Evolutionary conservation across 1,139 yeast species (phyloP).

Genomic region (Spencermartinsiella ligniputridi): DNA sequence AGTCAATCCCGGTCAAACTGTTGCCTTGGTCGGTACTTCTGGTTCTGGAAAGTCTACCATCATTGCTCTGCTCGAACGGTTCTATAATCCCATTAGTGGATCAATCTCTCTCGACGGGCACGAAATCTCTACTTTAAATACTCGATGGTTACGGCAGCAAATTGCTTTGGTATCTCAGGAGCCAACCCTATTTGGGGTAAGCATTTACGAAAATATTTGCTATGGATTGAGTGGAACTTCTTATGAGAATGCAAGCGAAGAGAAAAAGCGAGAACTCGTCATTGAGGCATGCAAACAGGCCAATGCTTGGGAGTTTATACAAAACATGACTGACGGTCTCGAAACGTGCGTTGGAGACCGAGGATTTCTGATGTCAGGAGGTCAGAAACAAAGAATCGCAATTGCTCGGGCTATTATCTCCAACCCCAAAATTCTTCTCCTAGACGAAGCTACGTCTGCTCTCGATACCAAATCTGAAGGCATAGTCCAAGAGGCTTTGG

Average conservation of each 20-base stretch:
- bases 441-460: slow-evolving; percentile 82
- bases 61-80: slow-evolving; percentile 65
- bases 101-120: slow-evolving; percentile 61
- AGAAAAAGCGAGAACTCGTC: slow-evolving; percentile 31
- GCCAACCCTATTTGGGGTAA: slow-evolving; percentile 74
- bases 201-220: slow-evolving; percentile 71
- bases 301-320: slow-evolving; percentile 40
- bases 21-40: slow-evolving; percentile 87
- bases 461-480: slow-evolving; percentile 66
- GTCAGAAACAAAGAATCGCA: slow-evolving; percentile 88
- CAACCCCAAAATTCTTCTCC: slow-evolving; percentile 55
- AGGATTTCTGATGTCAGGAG: slow-evolving; percentile 61
- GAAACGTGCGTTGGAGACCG: slow-evolving; percentile 57
- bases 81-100: slow-evolving; percentile 62
- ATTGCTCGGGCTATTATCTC: slow-evolving; percentile 75
- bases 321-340: slow-evolving; percentile 37
- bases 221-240: slow-evolving; percentile 63
- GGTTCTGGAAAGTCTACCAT: slow-evolving; percentile 92
- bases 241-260: slow-evolving; percentile 40
- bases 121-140: slow-evolving; percentile 57
- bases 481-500: slow-evolving; percentile 47
- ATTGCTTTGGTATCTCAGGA: slow-evolving; percentile 89
- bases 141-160: slow-evolving; percentile 65
- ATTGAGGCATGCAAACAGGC: slow-evolving; percentile 38
- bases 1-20: slow-evolving; percentile 66